A percentile compares a stretch with the other conserved stretches of the same genome.
These are phyloP conservation scores for Paralagenidium karlingii DNA, from an alignment of 352 stramenopile species.

Conservation along the genomic window DNA sequence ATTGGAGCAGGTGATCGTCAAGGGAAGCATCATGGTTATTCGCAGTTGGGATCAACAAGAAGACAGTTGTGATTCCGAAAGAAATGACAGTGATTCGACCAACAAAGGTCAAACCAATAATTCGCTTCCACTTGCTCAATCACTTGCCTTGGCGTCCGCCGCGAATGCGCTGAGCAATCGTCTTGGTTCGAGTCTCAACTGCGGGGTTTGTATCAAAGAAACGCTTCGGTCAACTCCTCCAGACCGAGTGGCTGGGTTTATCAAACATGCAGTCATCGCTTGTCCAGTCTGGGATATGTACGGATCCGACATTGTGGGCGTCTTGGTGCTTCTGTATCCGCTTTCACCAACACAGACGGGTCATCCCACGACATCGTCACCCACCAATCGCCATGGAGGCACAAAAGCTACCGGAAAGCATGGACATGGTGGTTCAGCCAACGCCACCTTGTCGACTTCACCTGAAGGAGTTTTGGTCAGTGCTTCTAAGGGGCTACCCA, in stretches of 20 bases:
- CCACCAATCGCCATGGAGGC: neutral
- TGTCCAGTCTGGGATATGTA: slow-evolving; percentile 58
- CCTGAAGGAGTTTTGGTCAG: neutral
- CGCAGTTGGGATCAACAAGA: slow-evolving; percentile 31
- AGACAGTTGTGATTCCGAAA: neutral
- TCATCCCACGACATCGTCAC: neutral
- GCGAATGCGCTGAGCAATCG: no score
- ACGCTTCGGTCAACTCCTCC: slow-evolving; percentile 19
- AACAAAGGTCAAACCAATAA: neutral
- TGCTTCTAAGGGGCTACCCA: slow-evolving; percentile 10
- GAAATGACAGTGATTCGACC: neutral
- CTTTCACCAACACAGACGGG: no score
- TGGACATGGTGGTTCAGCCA: slow-evolving; percentile 2
- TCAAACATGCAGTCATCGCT: slow-evolving; percentile 40
- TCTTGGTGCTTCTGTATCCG: slow-evolving; percentile 47
- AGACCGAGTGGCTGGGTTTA: slow-evolving; percentile 36
- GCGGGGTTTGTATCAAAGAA: no score
- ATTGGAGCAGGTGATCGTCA: slow-evolving; percentile 40
- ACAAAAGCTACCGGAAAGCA: slow-evolving; percentile 1
- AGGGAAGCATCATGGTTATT: slow-evolving; percentile 28
- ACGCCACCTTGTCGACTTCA: neutral
- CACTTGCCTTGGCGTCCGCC: no score
- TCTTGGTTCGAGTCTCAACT: no score
- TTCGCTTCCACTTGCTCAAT: no score
- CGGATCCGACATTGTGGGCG: slow-evolving; percentile 43